A percentile compares a stretch with the other conserved stretches of the same genome.
These are phyloP conservation scores for Geum urbanum DNA, from an alignment of 306 rosid species.

Conservation along the genomic window DNA sequence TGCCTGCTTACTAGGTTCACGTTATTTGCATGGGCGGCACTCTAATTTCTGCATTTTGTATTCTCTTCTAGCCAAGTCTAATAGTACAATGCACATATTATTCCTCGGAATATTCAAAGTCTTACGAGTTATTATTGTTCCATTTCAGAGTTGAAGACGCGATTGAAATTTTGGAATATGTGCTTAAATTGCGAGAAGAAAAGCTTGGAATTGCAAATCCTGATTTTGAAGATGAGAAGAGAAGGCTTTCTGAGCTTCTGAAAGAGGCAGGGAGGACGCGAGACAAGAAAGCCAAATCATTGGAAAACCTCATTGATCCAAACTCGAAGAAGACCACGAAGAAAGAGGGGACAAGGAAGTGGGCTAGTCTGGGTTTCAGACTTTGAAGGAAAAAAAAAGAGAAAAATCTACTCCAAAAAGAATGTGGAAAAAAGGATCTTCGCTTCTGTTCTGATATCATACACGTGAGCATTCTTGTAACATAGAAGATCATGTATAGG, in stretches of 20 bases:
- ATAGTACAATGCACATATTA: background rate
- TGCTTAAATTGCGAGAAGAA: conserved; percentile 77
- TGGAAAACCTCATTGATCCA: conserved; percentile 92
- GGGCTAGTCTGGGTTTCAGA: conserved; percentile 96
- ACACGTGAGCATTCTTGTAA: conserved; percentile 66
- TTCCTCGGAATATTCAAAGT: background rate
- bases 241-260: conserved; percentile 80
- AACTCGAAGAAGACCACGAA: conserved; percentile 75
- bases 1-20: background rate
- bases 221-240: conserved; percentile 92
- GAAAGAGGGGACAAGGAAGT: conserved; percentile 83
- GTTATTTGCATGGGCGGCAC: background rate
- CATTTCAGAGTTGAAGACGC: conserved; percentile 91
- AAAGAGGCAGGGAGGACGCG: conserved; percentile 97
- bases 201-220: conserved; percentile 96
- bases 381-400: conserved; percentile 33
- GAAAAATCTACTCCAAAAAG: background rate
- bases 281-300: conserved; percentile 86
- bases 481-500: conserved; percentile 91
- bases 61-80: background rate
- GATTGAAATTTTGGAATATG: conserved; percentile 86
- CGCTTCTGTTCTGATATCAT: conserved; percentile 25
- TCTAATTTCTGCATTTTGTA: background rate
- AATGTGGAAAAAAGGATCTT: background rate
- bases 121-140: conserved; percentile 14